Evolutionary conservation across 805 yeast species (phyloP), one percentile per base, ranked within the genome.

Genomic region (Gaillardinia entomophila): DNA sequence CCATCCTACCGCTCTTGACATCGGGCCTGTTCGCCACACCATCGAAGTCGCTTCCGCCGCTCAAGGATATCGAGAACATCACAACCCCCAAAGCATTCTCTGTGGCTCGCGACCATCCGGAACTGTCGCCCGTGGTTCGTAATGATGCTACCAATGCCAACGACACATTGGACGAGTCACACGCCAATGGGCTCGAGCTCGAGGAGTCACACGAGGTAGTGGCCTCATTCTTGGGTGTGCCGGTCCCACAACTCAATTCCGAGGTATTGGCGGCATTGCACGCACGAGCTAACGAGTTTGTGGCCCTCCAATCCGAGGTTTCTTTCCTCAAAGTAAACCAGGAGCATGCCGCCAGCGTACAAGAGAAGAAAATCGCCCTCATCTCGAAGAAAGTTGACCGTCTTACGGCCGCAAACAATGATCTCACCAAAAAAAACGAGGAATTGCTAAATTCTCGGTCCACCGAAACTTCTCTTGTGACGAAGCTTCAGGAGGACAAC

Each of bases 21-120:
- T 27, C 33, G 16, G 37, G 34, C 24, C 50, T 41, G 26, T 55
- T 58, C 35, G 54, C 66, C 16, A 65, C 71, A 14, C 71, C 71
- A 0, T 58, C 57, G 52, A 65, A 64, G 38, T 46, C 55, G 17
- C 51, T 66, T 19, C 71, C 70, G 1, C 60, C 71, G 4, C 46
- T 66, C 17, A 66, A 66, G 40, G 70, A 65, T 33, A 65, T 66
- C 13, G 71, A 66, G 27, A 40, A 41, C 12, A 65, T 66, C 13
- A 54, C 49, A 6, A 66, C 71, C 1, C 71, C 71, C 2, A 65
- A 64, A 30, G 45, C 60, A 6, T 65, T 66, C 39, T 41, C 47
- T 24, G 71, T 66, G 14, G 71, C 71, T 13, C 56, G 48, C 38
- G 71, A 65, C 36, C 37, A 34, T 18, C 48, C 43, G 8, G 36